A percentile compares a stretch with the other conserved stretches of the same genome.
These are phyloP conservation scores for Fusarium zealandicum DNA, from an alignment of 2,329 filamentous ascomycete species.

Conservation along the genomic window DNA sequence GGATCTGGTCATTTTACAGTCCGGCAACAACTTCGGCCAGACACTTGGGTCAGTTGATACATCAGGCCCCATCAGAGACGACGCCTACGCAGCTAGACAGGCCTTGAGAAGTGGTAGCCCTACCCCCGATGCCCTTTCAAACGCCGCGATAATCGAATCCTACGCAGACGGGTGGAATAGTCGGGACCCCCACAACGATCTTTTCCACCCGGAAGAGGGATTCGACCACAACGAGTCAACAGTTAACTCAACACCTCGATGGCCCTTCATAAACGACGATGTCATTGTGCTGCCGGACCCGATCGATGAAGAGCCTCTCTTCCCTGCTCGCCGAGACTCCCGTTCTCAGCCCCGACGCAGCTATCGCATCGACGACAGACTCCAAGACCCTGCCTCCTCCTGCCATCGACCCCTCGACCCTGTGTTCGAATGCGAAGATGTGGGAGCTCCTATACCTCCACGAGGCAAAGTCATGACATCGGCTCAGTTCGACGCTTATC, in stretches of 20 bases:
- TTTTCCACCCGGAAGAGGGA: background rate
- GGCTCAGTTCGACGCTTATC: constrained; percentile 14
- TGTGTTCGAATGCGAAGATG: background rate
- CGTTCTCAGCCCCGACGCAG: background rate
- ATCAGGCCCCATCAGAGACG: background rate
- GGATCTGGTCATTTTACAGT: constrained; percentile 13
- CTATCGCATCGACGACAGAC: background rate
- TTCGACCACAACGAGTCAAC: background rate
- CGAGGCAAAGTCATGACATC: constrained; percentile 19
- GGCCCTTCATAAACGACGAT: constrained; percentile 29
- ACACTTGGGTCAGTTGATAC: background rate
- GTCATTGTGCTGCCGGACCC: background rate
- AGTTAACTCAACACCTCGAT: constrained; percentile 8
- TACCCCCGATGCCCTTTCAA: background rate
- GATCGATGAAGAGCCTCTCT: background rate
- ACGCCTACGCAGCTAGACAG: background rate
- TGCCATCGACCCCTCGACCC: background rate
- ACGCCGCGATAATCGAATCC: constrained; percentile 23
- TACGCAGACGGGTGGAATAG: constrained; percentile 18
- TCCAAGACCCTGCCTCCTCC: background rate
- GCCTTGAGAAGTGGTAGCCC: no score
- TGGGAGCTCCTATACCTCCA: background rate
- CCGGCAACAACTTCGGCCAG: background rate
- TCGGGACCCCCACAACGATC: background rate
- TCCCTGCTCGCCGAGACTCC: background rate